These are phyloP conservation scores for Vachellia pachyceras DNA, from an alignment of 306 rosid species.

Conservation along the genomic window DNA sequence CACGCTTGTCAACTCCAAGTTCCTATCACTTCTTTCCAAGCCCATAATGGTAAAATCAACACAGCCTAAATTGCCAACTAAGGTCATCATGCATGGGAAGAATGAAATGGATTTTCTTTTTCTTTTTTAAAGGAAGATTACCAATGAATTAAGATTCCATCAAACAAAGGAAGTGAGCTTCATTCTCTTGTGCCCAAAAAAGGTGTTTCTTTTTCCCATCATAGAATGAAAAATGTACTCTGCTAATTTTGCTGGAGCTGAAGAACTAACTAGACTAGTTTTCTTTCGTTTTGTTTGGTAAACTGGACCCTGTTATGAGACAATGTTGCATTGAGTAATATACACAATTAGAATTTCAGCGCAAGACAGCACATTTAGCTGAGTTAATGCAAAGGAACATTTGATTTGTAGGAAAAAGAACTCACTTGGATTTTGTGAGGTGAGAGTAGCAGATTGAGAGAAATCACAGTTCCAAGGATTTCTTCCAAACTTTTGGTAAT, in stretches of 20 bases:
- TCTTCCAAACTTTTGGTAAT: slow-evolving; percentile 64
- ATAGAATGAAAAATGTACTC: background rate
- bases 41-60: background rate
- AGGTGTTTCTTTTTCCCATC: too few relatives aligned
- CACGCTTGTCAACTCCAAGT: too few relatives aligned
- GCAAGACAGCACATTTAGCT: background rate
- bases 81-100: background rate
- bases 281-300: too few relatives aligned
- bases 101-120: background rate
- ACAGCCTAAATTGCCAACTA: background rate
- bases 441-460: slow-evolving; percentile 77
- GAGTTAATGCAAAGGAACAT: background rate
- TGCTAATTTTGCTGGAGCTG: background rate
- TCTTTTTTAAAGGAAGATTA: too few relatives aligned
- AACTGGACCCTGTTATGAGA: background rate
- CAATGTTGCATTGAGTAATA: background rate
- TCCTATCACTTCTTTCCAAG: too few relatives aligned
- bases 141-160: too few relatives aligned
- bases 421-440: slow-evolving; percentile 90
- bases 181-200: too few relatives aligned
- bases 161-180: too few relatives aligned
- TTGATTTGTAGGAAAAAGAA: background rate
- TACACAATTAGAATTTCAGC: background rate
- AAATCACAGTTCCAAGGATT: slow-evolving; percentile 86
- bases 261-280: background rate